Percentiles rank a stretch among this genome's conserved stretches.
phyloP scores from a whole-genome alignment of 1,139 yeast species.

The Pneumocystis oryctolagi region DNA sequence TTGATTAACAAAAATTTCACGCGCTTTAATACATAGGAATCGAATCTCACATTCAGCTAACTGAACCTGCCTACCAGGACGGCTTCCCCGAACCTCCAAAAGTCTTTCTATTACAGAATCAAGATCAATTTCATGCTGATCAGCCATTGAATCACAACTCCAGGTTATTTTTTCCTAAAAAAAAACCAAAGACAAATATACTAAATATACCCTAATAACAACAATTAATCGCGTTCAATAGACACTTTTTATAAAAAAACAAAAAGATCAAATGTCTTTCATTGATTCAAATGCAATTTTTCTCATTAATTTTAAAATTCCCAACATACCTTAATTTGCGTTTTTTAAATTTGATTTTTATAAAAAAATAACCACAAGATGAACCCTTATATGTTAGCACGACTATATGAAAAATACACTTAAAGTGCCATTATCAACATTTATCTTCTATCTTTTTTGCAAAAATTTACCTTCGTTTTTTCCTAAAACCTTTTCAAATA shows the following conservation, averaged over 20 bases:
- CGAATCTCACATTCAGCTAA: constrained; percentile 88
- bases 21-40: constrained; percentile 88
- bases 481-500: background rate
- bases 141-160: constrained; percentile 28
- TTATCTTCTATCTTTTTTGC: background rate
- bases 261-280: background rate
- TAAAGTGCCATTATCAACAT: background rate
- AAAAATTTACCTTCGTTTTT: background rate
- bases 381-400: background rate
- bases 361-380: background rate
- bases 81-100: constrained; percentile 91
- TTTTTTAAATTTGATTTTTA: background rate
- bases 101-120: constrained; percentile 95
- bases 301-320: background rate
- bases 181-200: background rate
- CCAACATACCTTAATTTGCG: background rate
- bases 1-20: constrained; percentile 94
- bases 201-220: background rate
- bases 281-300: background rate
- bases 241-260: background rate
- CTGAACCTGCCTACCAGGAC: constrained; percentile 95
- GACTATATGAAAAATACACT: background rate
- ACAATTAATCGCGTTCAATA: background rate
- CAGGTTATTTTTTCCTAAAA: background rate
- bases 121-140: constrained; percentile 80